phyloP scores from a whole-genome alignment of 163 green algal genomes.

The Chloroidium sp. region DNA sequence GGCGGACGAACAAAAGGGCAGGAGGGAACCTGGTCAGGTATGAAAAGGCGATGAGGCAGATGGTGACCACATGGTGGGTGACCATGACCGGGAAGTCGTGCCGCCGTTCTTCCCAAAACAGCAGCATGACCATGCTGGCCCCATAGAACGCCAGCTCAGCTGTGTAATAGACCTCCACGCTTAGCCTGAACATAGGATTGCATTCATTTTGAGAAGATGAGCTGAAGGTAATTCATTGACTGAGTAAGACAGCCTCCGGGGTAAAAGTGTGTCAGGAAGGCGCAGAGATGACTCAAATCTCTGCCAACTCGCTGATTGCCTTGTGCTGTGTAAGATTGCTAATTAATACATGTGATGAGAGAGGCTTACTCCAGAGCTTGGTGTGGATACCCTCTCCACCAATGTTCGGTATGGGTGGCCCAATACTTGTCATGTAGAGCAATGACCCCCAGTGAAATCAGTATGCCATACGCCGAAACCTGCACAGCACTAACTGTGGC shows the following conservation, averaged over 20 bases:
- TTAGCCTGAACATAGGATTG: slow-evolving; percentile 7
- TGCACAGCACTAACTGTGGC: slow-evolving; percentile 9
- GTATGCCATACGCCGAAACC: slow-evolving; percentile 36
- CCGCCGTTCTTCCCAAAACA: slow-evolving; percentile 59
- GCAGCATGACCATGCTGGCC: slow-evolving; percentile 44
- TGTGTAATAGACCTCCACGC: slow-evolving; percentile 42
- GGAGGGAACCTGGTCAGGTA: not conserved
- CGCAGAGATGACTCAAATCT: no score
- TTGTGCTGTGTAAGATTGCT: no score
- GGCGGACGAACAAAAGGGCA: not conserved
- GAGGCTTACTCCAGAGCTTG: slow-evolving; percentile 34
- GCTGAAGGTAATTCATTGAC: no score
- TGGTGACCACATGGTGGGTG: slow-evolving; percentile 64
- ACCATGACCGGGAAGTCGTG: slow-evolving; percentile 76
- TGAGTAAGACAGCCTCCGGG: no score
- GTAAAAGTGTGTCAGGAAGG: no score
- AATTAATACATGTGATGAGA: not conserved
- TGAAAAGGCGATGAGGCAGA: slow-evolving; percentile 47
- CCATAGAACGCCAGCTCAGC: slow-evolving; percentile 53
- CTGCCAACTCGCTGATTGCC: no score
- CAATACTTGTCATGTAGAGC: slow-evolving; percentile 35
- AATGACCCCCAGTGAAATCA: slow-evolving; percentile 29
- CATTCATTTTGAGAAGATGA: no score
- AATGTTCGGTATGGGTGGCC: slow-evolving; percentile 31
- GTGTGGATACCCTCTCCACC: slow-evolving; percentile 49